Evolutionary conservation across 2,329 filamentous ascomycete species (phyloP), one percentile per base, ranked within the genome.

Genomic region (Emericellopsis cladophorae): DNA sequence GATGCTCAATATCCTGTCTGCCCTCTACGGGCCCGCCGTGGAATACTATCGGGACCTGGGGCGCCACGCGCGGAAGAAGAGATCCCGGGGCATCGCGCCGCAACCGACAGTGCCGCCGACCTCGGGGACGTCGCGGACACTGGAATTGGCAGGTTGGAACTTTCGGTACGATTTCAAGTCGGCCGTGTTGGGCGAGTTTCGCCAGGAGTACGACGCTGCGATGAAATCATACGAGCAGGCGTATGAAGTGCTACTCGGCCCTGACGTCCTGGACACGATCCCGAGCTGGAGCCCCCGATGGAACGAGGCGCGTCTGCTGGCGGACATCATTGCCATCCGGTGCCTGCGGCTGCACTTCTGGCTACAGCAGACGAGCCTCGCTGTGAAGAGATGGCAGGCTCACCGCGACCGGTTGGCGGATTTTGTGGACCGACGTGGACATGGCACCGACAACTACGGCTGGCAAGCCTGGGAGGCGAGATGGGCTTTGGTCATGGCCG

Each of bases 31-130:
- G 1, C 68, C 79, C 16, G 79, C 85, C 16, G 66, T 90, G 36
- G 92, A 98, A 51, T 95, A 95, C 60, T 96, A 96, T 58, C 74
- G 89, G 36, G 90, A 98, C 51, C 70, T 96, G 11, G 88, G 87
- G n/a, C 89, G 94, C 44, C 90, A 95, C 65, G 74, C 84, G 9
- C 78, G 89, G 49, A 83, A 92, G 56, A 96, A 96, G 67, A 82
- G 85, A 49, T 82, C 84, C 37, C 76, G 88, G 44, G 83, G 85
- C 7, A 70, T 78, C 15, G 79, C 84, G 12, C 88, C 88, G 10
- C 79, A 83, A 37, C 87, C 89, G 4, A 90, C 87, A 7, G 72
- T 86, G 26, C 85, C 88, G 5, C 86, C 87, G 1, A 90, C 85
- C 0, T 79, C 74, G 16, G 86, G 85, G 23, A 93, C 86, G 2